A percentile compares a stretch with the other conserved stretches of the same genome.
phyloP scores from a whole-genome alignment of 139 green algal genomes.

The Chlorella ohadii region DNA sequence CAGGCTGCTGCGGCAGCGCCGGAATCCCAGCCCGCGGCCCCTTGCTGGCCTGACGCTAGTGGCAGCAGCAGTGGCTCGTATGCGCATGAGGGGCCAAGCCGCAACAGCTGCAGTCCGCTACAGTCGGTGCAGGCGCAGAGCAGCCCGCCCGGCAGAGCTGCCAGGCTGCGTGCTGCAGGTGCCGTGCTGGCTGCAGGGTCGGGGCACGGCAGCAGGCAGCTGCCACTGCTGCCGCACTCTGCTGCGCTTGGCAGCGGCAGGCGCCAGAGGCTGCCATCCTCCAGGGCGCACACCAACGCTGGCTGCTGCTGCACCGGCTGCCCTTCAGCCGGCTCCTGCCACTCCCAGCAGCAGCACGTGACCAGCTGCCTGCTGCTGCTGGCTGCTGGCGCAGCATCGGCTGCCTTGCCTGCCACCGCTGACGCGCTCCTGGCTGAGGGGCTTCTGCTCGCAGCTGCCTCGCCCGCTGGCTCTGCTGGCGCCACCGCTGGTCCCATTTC shows the following conservation, averaged over 20 bases:
- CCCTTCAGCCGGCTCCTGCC: not conserved
- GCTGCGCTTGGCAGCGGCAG: not conserved
- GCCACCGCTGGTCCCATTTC: not conserved
- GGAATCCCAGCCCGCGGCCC: not conserved
- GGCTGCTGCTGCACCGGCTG: not conserved
- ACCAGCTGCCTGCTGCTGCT: not conserved
- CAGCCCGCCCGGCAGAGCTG: not conserved
- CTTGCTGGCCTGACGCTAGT: not conserved
- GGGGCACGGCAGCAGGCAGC: too few species aligned
- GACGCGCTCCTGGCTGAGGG: too few species aligned
- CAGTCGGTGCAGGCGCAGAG: conserved; percentile 1
- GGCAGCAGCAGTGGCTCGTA: conserved; percentile 19
- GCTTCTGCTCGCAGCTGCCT: too few species aligned
- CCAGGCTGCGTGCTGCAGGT: not conserved
- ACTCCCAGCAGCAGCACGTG: not conserved
- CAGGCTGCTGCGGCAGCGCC: not conserved
- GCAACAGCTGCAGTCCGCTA: not conserved
- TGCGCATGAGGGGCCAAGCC: not conserved
- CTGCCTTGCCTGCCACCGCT: not conserved
- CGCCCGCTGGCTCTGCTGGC: too few species aligned
- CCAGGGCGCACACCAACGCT: not conserved
- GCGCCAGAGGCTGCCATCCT: conserved; percentile 6
- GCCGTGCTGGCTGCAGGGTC: too few species aligned
- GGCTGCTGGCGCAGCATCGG: too few species aligned
- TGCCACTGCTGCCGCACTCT: too few species aligned